phyloP scores from a whole-genome alignment of 345 rosid species.

The Populus pruinosa region DNA sequence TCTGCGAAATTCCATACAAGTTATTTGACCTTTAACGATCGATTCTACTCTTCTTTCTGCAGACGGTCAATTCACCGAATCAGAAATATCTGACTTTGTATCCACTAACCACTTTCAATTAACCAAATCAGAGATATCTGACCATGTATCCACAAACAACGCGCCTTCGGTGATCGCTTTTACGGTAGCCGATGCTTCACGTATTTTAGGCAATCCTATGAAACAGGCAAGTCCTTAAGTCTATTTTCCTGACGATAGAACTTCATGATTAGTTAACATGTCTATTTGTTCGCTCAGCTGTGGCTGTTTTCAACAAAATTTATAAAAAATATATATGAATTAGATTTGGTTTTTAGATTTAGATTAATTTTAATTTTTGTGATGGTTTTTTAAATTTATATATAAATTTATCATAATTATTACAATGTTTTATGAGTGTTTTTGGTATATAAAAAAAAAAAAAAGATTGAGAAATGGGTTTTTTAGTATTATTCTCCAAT shows the following conservation, averaged over 20 bases:
- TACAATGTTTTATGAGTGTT: too few species aligned
- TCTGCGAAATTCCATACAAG: not conserved
- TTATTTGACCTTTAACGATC: not conserved
- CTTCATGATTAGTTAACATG: not conserved
- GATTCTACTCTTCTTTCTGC: not conserved
- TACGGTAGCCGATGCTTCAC: not conserved
- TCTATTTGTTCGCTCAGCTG: constrained; percentile 7
- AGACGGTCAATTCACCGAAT: constrained; percentile 15
- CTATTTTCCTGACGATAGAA: not conserved
- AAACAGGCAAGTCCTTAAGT: constrained; percentile 4
- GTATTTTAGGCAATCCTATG: constrained; percentile 9
- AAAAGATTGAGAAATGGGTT: too few species aligned
- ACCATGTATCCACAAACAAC: constrained; percentile 10
- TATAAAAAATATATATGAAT: rapidly evolving
- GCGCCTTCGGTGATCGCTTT: constrained; percentile 10
- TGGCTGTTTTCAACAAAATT: constrained; percentile 22
- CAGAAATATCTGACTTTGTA: constrained; percentile 16
- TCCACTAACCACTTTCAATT: not conserved
- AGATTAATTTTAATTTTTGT: rapidly evolving
- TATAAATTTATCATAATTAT: too few species aligned
- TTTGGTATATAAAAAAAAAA: too few species aligned
- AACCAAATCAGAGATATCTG: constrained; percentile 6
- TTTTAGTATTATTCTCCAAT: too few species aligned
- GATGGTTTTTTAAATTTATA: too few species aligned
- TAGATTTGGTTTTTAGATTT: too few species aligned